Base-by-base conservation (phyloP, 75 land plant species). In the Cupressus sempervirens region DNA sequence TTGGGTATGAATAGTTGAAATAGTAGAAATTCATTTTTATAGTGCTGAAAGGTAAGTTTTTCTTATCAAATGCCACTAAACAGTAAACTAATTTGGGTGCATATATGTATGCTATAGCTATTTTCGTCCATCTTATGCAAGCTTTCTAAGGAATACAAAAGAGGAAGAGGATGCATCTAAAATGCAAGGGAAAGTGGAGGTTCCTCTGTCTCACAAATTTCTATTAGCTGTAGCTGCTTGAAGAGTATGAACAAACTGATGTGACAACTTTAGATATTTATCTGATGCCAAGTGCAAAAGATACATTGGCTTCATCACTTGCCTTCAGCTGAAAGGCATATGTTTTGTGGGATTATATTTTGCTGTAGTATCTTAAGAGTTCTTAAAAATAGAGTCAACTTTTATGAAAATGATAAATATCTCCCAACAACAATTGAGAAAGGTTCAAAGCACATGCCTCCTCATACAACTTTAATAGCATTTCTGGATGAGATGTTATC, bases 71-170 rank as follows among this genome's bases (percentile, higher is more conserved):
- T 73, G 6, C 32, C 36, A 7, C 14, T 68, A 68, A n/a, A n/a
- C n/a, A n/a, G n/a, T n/a, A n/a, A 40, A 23, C 65, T 46, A 30
- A 32, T 86, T 29, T 41, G 52, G 35, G 26, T 40, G 53, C 40
- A 85, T 84, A 56, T 65, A 13, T 85, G 35, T 80, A 90, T 93
- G 93, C n/a, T n/a, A n/a, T n/a, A n/a, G 96, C 83, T 88, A 40
- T 79, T 95, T 94, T 54, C 34, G 89, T 80, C 93, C 89, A 15
- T 86, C 95, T 7, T 94, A 94, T 80, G 96, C 96, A 16, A 82
- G 87, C 26, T 94, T 94, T 75, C 76, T 93, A 81, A 93, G 96
- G 96, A 91, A 93, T 56, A 83, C 84, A 5, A 92, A 90, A 58
- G 94, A 90, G 15, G 93, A 91, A 0, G 94, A 91, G 38, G 92